Conservation (phyloP, 495 filamentous ascomycete genomes). For the Beverwykella pulmonaria region DNA sequence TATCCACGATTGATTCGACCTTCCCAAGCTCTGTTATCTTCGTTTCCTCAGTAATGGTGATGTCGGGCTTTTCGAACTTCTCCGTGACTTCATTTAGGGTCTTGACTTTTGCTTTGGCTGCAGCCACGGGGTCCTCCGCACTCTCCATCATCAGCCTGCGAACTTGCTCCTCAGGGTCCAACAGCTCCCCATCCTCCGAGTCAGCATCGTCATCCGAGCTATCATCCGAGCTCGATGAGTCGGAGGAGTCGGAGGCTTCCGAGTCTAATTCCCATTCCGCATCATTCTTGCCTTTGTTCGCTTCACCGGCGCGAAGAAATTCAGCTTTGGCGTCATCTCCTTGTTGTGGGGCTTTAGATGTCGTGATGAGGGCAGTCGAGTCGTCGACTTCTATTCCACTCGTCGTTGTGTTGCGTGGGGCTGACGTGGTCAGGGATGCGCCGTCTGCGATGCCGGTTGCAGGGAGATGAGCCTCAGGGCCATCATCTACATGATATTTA, state of each 20-base stretch:
- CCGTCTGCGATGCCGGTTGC: neutral
- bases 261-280: conserved; percentile 76
- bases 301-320: conserved; percentile 48
- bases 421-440: neutral
- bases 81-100: conserved; percentile 70
- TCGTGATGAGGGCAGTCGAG: neutral
- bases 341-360: neutral
- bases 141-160: conserved; percentile 80
- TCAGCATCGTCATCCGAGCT: conserved; percentile 51
- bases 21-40: conserved; percentile 71
- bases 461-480: neutral
- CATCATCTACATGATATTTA: neutral
- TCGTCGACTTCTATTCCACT: neutral
- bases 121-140: conserved; percentile 66
- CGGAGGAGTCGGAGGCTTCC: conserved; percentile 47
- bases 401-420: neutral
- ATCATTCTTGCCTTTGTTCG: conserved; percentile 61
- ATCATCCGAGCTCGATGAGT: conserved; percentile 52
- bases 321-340: conserved; percentile 36
- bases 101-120: conserved; percentile 61
- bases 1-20: conserved; percentile 74
- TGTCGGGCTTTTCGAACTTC: conserved; percentile 69
- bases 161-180: conserved; percentile 77
- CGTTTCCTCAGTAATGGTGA: conserved; percentile 73
- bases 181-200: conserved; percentile 65